Base-by-base conservation (phyloP, 2,329 filamentous ascomycete species). In the Cercospora brassicicola region DNA sequence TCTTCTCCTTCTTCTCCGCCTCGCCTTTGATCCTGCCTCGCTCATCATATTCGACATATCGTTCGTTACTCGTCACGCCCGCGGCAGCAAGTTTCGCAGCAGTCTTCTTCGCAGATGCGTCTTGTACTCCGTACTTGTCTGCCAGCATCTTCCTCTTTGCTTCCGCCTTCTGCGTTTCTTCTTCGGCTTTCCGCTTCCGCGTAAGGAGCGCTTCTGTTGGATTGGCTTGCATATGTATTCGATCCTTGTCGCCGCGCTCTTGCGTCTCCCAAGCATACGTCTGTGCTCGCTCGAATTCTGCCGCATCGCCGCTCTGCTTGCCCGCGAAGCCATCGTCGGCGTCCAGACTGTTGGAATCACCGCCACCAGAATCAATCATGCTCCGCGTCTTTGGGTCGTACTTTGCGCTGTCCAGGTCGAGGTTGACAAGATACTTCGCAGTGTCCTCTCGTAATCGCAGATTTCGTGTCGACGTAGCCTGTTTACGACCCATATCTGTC, bases 341-440 rank as follows among this genome's bases (percentile, higher is more conserved):
- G 65, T 95, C 94, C 5, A 96, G 81, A 31, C 90, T 88, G 7
- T 94, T 91, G 90, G 90, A 33, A 90, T 91, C 6, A 91, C 93
- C 70, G 88, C 89, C 76, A 96, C 92, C 23, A 96, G 91, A 64
- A 11, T 70, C 70, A 8, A 72, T 59, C 85, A 99, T 92, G 8
- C 91, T 90, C 74, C 95, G 87, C 11, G 94, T 97, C 79, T 99
- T 99, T 0, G 95, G 95, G 76, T 99, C 94, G 81, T 99, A 99
- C 79, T 96, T 96, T 1, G 96, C 95, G 1, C 94, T 97, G 76
- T 99, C 95, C 2, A 97, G 85, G 77, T 99, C 95, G 30, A 99
- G 87, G 77, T 98, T 98, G 8, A 97, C 84, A 2, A 99, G 85
- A 78, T 99, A 99, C 77, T 97, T 98, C 23, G 95, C 95, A 0